phyloP scores from a whole-genome alignment of 2,329 filamentous ascomycete genomes.

The Penicillium sp. region DNA sequence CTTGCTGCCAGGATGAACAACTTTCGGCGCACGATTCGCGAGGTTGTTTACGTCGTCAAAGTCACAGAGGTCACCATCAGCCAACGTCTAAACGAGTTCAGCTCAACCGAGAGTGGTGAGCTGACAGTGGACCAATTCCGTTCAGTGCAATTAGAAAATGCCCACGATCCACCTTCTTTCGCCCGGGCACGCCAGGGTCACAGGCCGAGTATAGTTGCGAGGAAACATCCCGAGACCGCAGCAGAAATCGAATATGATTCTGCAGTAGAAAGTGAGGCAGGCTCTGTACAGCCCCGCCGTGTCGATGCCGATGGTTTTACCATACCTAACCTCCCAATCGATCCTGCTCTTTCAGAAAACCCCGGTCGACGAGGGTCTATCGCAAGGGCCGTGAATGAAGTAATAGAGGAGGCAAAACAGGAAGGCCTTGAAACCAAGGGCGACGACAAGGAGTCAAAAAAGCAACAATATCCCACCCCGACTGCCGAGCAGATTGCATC shows the following conservation, averaged over 20 bases:
- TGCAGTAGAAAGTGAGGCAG: conserved; percentile 17
- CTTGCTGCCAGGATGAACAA: conserved; percentile 98
- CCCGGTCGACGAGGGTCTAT: conserved; percentile 24
- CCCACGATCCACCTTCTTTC: conserved; percentile 82
- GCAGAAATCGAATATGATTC: conserved; percentile 52
- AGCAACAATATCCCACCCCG: conserved; percentile 50
- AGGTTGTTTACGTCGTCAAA: conserved; percentile 98
- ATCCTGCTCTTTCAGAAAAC: conserved; percentile 45
- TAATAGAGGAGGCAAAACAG: conserved; percentile 26
- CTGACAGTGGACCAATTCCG: conserved; percentile 86
- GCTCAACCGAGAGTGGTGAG: conserved; percentile 78
- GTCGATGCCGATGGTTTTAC: conserved; percentile 71
- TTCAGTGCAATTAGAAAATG: conserved; percentile 61
- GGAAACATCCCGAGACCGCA: conserved; percentile 39
- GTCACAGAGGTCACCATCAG: conserved; percentile 93
- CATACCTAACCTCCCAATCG: conserved; percentile 59
- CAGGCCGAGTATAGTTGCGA: conserved; percentile 55
- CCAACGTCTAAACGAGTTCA: conserved; percentile 90
- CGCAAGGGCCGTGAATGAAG: conserved; percentile 27
- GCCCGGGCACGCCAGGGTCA: conserved; percentile 60
- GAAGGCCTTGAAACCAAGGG: conserved; percentile 26
- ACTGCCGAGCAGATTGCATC: conserved; percentile 65
- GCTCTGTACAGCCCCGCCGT: conserved; percentile 41
- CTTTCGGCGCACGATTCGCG: conserved; percentile 86
- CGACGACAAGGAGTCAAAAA: conserved; percentile 37